Evolutionary conservation across 2,329 filamentous ascomycete genomes (phyloP).

Genomic region (Cordyceps farinosa): DNA sequence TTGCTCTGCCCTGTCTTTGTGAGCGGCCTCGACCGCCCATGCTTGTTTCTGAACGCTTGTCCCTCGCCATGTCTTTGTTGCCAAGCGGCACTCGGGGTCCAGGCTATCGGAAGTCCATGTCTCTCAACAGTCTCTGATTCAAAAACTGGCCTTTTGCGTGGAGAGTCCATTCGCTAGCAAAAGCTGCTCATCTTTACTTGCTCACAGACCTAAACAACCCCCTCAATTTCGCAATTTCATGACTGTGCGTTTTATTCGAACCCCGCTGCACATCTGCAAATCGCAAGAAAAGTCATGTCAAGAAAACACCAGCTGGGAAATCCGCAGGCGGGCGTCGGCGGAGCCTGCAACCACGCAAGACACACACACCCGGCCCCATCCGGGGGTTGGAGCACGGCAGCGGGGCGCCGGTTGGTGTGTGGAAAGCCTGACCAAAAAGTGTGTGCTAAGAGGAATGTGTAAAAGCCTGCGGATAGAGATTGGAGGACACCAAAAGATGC

Average conservation of each 20-base stretch:
- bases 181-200: background rate
- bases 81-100: background rate
- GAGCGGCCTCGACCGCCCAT: background rate
- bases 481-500: background rate
- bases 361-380: constrained; percentile 3
- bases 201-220: background rate
- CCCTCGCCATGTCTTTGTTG: too few species aligned
- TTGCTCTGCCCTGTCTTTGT: background rate
- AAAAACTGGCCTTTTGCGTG: too few species aligned
- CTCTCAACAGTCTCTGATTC: background rate
- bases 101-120: background rate
- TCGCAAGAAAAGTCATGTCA: background rate
- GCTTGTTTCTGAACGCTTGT: background rate
- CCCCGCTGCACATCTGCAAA: background rate
- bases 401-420: background rate
- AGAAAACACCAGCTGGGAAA: background rate
- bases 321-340: constrained; percentile 1
- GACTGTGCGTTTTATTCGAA: background rate
- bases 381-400: constrained; percentile 1
- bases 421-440: background rate
- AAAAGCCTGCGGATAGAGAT: background rate
- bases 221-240: background rate
- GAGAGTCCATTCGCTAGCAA: constrained; percentile 4
- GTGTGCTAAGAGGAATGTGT: constrained; percentile 8
- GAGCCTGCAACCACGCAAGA: background rate